Percentiles rank a stretch among this genome's conserved stretches.
Conservation (phyloP, 805 yeast species). For the Clavispora carvajalis region DNA sequence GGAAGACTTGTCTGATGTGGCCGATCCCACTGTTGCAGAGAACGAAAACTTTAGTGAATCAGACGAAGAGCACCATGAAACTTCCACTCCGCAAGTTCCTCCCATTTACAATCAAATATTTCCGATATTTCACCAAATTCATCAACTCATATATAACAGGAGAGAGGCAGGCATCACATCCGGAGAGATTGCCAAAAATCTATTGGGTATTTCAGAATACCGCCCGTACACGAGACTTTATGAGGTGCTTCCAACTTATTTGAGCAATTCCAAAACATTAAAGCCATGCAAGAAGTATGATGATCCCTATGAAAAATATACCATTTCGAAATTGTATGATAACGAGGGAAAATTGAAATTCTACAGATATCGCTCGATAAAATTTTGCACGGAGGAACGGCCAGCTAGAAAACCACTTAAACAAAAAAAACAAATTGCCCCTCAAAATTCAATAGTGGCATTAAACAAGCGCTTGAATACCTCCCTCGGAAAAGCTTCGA, state of each 20-base stretch:
- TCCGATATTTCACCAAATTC: slow-evolving; percentile 64
- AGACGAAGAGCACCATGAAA: slow-evolving; percentile 8
- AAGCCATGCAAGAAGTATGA: slow-evolving; percentile 21
- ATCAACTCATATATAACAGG: slow-evolving; percentile 37
- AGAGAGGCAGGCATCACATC: slow-evolving; percentile 54
- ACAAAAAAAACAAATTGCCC: neutral
- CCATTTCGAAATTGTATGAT: slow-evolving; percentile 59
- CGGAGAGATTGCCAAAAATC: slow-evolving; percentile 42
- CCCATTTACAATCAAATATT: slow-evolving; percentile 48
- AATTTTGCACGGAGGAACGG: slow-evolving; percentile 11
- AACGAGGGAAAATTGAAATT: slow-evolving; percentile 70
- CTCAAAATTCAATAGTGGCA: slow-evolving; percentile 8
- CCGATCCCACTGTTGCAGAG: slow-evolving; percentile 12
- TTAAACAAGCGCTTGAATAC: slow-evolving; percentile 15
- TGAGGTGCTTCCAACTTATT: slow-evolving; percentile 43
- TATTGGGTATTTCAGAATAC: slow-evolving; percentile 53
- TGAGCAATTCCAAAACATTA: slow-evolving; percentile 23
- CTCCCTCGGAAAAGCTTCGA: slow-evolving; percentile 23
- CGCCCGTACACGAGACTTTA: slow-evolving; percentile 48
- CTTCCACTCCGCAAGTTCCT: neutral
- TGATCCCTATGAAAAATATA: slow-evolving; percentile 23
- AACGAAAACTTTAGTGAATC: slow-evolving; percentile 22
- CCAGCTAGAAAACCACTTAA: slow-evolving; percentile 8
- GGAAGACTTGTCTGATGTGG: slow-evolving; percentile 38
- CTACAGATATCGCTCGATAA: slow-evolving; percentile 47